Conservation (phyloP, 2,329 filamentous ascomycete species). For the Hypoxylon sp. region DNA sequence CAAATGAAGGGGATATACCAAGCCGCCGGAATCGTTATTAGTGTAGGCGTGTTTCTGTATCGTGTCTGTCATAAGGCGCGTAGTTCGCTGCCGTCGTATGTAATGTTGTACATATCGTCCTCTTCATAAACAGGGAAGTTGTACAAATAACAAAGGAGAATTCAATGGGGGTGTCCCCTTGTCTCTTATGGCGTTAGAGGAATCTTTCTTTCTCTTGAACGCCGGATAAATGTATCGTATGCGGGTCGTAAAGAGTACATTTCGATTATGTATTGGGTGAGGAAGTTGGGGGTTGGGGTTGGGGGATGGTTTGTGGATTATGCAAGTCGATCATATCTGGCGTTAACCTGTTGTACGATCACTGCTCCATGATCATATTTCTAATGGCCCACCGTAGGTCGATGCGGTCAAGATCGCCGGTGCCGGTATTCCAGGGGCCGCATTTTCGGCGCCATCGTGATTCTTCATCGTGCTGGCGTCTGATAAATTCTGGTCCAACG, state of each 20-base stretch:
- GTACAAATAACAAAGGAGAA: slow-evolving; percentile 37
- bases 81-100: slow-evolving; percentile 27
- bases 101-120: slow-evolving; percentile 38
- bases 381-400: slow-evolving; percentile 85
- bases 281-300: not conserved
- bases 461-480: slow-evolving; percentile 91
- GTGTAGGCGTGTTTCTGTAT: slow-evolving; percentile 24
- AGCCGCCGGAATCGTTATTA: slow-evolving; percentile 35
- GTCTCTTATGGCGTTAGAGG: slow-evolving; percentile 21
- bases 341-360: slow-evolving; percentile 11
- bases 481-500: slow-evolving; percentile 93
- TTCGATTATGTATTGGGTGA: not conserved
- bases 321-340: not conserved
- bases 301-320: slow-evolving; percentile 3
- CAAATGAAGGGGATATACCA: slow-evolving; percentile 26
- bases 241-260: slow-evolving; percentile 19
- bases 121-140: slow-evolving; percentile 23
- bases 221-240: slow-evolving; percentile 23
- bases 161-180: slow-evolving; percentile 17
- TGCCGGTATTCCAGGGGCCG: slow-evolving; percentile 78
- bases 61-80: slow-evolving; percentile 32
- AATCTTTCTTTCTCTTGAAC: slow-evolving; percentile 27
- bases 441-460: slow-evolving; percentile 91
- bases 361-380: slow-evolving; percentile 65
- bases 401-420: slow-evolving; percentile 67